Evolutionary conservation across 1,284 basidiomycete species (phyloP).

Genomic region (Ceratobasidium sp.): DNA sequence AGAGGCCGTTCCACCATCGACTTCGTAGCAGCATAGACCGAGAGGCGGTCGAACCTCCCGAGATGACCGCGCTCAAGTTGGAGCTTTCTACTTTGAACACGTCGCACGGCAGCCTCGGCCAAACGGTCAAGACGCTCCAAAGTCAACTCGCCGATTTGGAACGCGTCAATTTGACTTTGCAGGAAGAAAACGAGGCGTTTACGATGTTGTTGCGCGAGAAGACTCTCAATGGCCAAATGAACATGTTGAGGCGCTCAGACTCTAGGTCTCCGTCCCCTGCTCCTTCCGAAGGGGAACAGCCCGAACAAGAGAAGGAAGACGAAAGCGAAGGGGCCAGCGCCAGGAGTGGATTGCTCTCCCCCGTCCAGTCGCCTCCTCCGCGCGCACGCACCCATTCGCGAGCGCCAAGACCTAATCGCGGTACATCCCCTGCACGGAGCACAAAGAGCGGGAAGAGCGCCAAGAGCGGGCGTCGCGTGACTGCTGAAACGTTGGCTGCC

Average conservation of each 20-base stretch:
- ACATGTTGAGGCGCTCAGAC: slow-evolving; percentile 59
- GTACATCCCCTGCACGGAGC: slow-evolving; percentile 51
- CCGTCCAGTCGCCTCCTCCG: slow-evolving; percentile 48
- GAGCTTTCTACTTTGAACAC: slow-evolving; percentile 81
- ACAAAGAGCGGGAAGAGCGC: slow-evolving; percentile 18
- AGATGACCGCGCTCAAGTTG: slow-evolving; percentile 77
- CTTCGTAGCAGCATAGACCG: slow-evolving; percentile 51
- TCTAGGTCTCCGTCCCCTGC: slow-evolving; percentile 47
- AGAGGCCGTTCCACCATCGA: slow-evolving; percentile 43
- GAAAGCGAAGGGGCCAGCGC: slow-evolving; percentile 22
- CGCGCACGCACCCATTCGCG: slow-evolving; percentile 54
- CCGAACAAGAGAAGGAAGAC: background rate
- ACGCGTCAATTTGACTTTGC: slow-evolving; percentile 74
- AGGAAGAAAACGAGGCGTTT: slow-evolving; percentile 92
- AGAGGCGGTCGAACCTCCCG: slow-evolving; percentile 73
- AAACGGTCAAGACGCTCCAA: slow-evolving; percentile 73
- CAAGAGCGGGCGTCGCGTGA: slow-evolving; percentile 38
- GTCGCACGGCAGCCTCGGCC: slow-evolving; percentile 77
- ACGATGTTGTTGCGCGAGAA: slow-evolving; percentile 87
- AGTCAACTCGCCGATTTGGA: slow-evolving; percentile 76
- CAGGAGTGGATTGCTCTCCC: slow-evolving; percentile 16
- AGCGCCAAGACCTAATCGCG: slow-evolving; percentile 46
- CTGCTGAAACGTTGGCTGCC: slow-evolving; percentile 74
- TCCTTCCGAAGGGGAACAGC: slow-evolving; percentile 45
- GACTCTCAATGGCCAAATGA: slow-evolving; percentile 84